Base-by-base conservation (phyloP, 2,329 filamentous ascomycete species). In the Neobulgaria alba region DNA sequence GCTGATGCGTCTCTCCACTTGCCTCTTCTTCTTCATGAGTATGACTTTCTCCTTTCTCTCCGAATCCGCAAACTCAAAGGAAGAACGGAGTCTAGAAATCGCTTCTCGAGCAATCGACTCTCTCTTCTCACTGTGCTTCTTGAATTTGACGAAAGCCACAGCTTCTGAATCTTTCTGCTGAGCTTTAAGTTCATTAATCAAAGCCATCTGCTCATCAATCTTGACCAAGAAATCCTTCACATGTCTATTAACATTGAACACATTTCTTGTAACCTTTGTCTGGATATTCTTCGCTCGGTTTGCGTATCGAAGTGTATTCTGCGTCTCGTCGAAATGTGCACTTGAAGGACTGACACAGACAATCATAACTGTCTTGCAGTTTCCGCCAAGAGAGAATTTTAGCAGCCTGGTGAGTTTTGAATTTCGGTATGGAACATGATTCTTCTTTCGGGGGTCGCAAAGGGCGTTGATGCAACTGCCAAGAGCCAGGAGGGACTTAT, bases 281-380 rank as follows among this genome's bases (percentile, higher is more conserved):
- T 96, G 93, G 59, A 98, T 98, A 58, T 98, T 98, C 75, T 98
- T 98, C 44, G 92, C 92, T 52, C 92, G 77, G 63, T 98, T 96
- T 36, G 92, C 92, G 58, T 98, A 98, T 55, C 93, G 85, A 14
- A 98, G 72, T 0, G 92, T 98, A 63, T 98, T 98, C 57, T 98
- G 92, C 0, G 90, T 95, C 65, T 98, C 92, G 62, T 98, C 92
- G 55, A 92, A 98, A 64, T 98, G 92, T 4, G 85, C 84, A 57
- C 92, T 96, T 1, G 88, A 95, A 1, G 92, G 92, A 53, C 89
- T 95, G 39, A 98, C 86, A 57, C 92, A 98, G 18, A 98, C 92
- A 61, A 98, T 96, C 92, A 98, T 98, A 61, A 98, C 92, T 0
- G 92, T 98, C 65, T 89, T 93, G 72, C 92, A 98, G 63, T 98